phyloP scores from a whole-genome alignment of 306 rosid species.

The Benincasa hispida region DNA sequence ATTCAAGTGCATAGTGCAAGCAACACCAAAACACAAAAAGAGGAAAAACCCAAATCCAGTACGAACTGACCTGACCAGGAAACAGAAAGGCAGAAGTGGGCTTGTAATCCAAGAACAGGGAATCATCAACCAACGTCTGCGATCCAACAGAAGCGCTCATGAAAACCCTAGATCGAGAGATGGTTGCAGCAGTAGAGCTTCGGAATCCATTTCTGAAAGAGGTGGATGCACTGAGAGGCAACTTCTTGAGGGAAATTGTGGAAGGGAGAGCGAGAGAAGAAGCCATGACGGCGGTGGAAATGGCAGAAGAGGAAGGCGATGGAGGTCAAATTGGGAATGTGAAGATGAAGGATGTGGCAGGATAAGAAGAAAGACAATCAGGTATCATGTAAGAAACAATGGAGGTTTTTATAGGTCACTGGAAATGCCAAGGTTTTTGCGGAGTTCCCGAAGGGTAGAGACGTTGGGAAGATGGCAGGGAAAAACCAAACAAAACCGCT shows the following conservation, averaged over 20 bases:
- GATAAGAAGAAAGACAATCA: constrained; percentile 17
- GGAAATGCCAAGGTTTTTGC: background rate
- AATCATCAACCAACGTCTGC: constrained; percentile 30
- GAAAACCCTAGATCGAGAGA: constrained; percentile 59
- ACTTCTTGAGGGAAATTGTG: constrained; percentile 23
- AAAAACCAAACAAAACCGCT: background rate
- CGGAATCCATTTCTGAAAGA: constrained; percentile 25
- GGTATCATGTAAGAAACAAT: background rate
- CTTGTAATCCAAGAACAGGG: constrained; percentile 57
- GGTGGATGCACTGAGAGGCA: constrained; percentile 16
- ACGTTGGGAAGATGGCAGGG: background rate
- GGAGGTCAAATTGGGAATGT: constrained; percentile 13
- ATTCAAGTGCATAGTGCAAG: background rate
- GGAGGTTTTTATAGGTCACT: background rate
- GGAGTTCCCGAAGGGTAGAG: background rate
- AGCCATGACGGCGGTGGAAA: constrained; percentile 16
- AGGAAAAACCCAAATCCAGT: background rate
- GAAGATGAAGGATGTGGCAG: constrained; percentile 19
- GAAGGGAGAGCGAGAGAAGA: constrained; percentile 42
- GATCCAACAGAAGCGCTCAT: constrained; percentile 63
- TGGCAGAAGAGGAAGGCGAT: constrained; percentile 15
- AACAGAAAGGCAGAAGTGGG: constrained; percentile 68
- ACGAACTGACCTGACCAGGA: constrained; percentile 70
- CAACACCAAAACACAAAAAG: background rate
- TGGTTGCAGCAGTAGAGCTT: constrained; percentile 9